A percentile compares a stretch with the other conserved stretches of the same genome.
These are phyloP conservation scores for Ehretia macrophylla DNA, from an alignment of 257 asterid species.

Conservation along the genomic window DNA sequence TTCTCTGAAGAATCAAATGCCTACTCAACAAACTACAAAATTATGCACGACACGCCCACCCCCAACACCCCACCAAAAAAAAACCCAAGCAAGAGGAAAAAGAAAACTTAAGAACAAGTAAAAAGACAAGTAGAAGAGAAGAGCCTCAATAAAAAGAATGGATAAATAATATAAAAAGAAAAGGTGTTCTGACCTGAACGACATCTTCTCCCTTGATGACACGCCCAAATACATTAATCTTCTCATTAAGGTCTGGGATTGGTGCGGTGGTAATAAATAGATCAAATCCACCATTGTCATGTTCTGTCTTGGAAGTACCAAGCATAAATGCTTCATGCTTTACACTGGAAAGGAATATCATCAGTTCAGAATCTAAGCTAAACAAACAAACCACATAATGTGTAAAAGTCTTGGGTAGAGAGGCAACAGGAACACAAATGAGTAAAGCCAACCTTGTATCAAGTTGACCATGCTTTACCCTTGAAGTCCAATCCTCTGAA, in stretches of 20 bases:
- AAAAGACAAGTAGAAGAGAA: neutral
- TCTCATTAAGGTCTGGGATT: slow-evolving; percentile 79
- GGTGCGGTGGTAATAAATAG: slow-evolving; percentile 89
- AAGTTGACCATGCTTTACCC: slow-evolving; percentile 83
- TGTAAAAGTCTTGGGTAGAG: no score
- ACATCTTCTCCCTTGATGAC: slow-evolving; percentile 93
- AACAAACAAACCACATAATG: no score
- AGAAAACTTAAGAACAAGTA: neutral
- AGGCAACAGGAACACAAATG: slow-evolving; percentile 2
- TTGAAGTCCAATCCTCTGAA: slow-evolving; percentile 82
- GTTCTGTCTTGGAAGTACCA: slow-evolving; percentile 78
- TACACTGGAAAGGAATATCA: slow-evolving; percentile 20
- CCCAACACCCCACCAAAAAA: no score
- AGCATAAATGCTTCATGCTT: slow-evolving; percentile 99
- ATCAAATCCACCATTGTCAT: slow-evolving; percentile 62
- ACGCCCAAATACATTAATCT: slow-evolving; percentile 81
- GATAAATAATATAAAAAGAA: neutral
- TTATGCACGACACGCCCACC: no score
- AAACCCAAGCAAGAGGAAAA: no score
- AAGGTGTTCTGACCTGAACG: slow-evolving; percentile 83
- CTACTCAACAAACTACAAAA: no score
- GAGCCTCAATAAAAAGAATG: no score
- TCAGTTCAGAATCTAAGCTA: neutral
- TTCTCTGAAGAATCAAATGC: no score
- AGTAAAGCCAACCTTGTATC: slow-evolving; percentile 67